Base-by-base conservation (phyloP, 1,139 yeast genomes). In the Kodamaea suecica region DNA sequence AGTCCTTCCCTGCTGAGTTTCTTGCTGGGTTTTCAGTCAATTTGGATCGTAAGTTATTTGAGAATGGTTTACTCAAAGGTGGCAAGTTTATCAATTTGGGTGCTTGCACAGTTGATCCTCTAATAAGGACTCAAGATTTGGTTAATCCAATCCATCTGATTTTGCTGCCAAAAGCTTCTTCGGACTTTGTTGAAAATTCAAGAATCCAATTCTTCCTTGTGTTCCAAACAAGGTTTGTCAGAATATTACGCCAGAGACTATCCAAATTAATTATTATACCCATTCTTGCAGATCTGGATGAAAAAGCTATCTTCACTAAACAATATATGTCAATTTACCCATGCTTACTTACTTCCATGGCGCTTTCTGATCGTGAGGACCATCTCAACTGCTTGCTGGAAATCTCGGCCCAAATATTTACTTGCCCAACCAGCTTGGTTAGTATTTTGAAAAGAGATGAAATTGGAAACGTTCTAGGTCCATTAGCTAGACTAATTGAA, bases 311-410 rank as follows among this genome's bases (percentile, higher is more conserved):
- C 8, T 77, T 81, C 40, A 68, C 80, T 16, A 49, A 59, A 10
- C 85, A 80, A 41, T 63, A 77, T 33, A 61, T 77, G 11, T 68
- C 70, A 28, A 63, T 81, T 0, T 78, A 78, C 44, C 84, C 85
- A 4, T 65, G 69, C 11, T 54, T 80, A 35, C 58, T 78, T 10
- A 61, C 64, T 2, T 63, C 71, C 4, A 59, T 70, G 39, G 74
- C 78, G 4, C 52, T 58, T 13, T 54, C 71, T 19, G 94, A 84
- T 49, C 63, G 90, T 39, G 92, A 84, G 52, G 84, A 83, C 41
- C 76, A 72, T 40, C 55, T 79, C 26, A 76, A 76, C 30, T 61
- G 76, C 4, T 44, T 80, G 32, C 55, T 64, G 23, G 80, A 80
- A 31, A 69, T 80, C 26, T 61, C 80, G 6, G 66, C 76, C 3